Evolutionary conservation across 164 flowering plant species (phyloP), one percentile per base, ranked within the genome.

Genomic region (Magnolia kwangsiensis): DNA sequence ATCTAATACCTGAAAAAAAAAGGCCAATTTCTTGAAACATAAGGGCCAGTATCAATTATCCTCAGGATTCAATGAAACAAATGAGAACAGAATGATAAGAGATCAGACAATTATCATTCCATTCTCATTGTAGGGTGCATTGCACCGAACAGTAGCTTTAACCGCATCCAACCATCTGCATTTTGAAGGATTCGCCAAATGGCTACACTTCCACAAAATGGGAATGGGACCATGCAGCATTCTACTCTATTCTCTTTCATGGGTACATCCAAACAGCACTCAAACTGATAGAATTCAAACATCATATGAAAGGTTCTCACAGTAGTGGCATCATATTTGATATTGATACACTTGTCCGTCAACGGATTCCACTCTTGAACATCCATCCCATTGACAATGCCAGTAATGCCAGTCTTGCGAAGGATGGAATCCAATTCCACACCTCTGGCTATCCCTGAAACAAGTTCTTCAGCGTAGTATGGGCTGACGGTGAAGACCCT

Each of bases 381-480:
- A 82, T 96, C 99, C 96, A 94, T 92, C 49, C 99, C 99, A 82
- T 96, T 94, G 8, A 86, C 84, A 49, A 94, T 96, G 24, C 99
- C 97, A 9, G 73, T 75, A 63, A 90, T 83, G 66, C 82, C 82
- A 19, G 81, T 73, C 75, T 73, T 82, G 2, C 91, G 92, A 59
- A 87, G 69, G 78, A 80, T 78, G 73, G 69, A 80, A 76, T 91
- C 91, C 79, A 93, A 80, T 78, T 94, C 99, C 74, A 89, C 95
- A 63, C 98, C 99, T 77, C 83, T 91, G 0, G 80, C 95, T 1
- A 4, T 76, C 5, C 92, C 90, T 51, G 95, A 89, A 61, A 86
- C 71, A 58, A 96, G 87, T 81, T 96, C 99, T 72, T 85, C 68
- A 14, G 98, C 98, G 72, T 96, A 94, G 85, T 91, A 78, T 51